Conservation (phyloP, 176 grass and related monocot genomes). For the Themeda triandra region DNA sequence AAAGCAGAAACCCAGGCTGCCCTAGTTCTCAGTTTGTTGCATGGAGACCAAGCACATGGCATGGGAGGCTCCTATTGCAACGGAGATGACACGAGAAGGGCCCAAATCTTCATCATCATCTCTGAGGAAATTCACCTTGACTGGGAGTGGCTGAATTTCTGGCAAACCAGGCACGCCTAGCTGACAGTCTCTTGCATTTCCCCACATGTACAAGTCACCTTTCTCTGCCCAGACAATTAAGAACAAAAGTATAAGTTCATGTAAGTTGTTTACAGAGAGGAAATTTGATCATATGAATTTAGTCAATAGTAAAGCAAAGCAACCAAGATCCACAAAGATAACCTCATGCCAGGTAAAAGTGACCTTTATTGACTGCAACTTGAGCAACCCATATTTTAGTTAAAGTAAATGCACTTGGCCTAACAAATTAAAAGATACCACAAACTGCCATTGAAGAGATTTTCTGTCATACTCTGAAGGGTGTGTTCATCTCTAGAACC, state of each 20-base stretch:
- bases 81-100: slow-evolving; percentile 57
- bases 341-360: not conserved
- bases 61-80: slow-evolving; percentile 85
- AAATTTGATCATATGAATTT: slow-evolving; percentile 1
- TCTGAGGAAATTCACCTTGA: slow-evolving; percentile 86
- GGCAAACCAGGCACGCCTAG: slow-evolving; percentile 70
- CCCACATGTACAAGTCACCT: slow-evolving; percentile 90
- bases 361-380: not conserved
- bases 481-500: not conserved
- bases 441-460: not conserved
- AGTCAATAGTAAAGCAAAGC: not conserved
- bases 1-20: not conserved
- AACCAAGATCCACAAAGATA: not conserved
- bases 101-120: slow-evolving; percentile 50
- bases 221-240: slow-evolving; percentile 45
- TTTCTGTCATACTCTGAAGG: not conserved
- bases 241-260: slow-evolving; percentile 12
- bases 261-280: not conserved
- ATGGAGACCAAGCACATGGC: slow-evolving; percentile 81
- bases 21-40: slow-evolving; percentile 23
- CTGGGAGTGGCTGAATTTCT: slow-evolving; percentile 64
- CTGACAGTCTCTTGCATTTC: slow-evolving; percentile 97
- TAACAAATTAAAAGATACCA: not conserved
- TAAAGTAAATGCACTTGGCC: not conserved
- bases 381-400: not conserved